Conservation (phyloP, 1,284 basidiomycete species). For the Clitocybe nebularis region DNA sequence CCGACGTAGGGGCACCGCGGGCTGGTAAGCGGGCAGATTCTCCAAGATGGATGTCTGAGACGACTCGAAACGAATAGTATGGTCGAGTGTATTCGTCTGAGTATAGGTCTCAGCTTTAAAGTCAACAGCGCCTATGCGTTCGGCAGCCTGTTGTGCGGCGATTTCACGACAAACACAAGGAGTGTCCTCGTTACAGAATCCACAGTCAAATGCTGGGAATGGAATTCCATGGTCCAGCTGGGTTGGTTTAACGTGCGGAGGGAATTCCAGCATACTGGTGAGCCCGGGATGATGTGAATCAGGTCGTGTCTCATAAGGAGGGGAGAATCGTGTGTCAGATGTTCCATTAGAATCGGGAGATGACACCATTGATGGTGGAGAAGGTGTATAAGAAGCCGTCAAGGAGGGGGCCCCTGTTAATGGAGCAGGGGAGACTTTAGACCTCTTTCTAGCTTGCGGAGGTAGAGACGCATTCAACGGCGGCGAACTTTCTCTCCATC, state of each 20-base stretch:
- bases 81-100: constrained; percentile 16
- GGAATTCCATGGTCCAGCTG: constrained; percentile 15
- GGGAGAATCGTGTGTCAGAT: constrained; percentile 43
- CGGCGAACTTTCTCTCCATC: constrained; percentile 49
- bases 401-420: constrained; percentile 23
- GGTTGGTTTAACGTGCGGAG: constrained; percentile 22
- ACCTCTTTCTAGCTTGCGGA: constrained; percentile 42
- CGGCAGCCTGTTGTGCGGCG: constrained; percentile 39
- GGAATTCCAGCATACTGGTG: constrained; percentile 25
- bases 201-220: constrained; percentile 48
- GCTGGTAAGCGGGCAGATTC: constrained; percentile 72
- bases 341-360: constrained; percentile 48
- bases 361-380: constrained; percentile 46
- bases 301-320: constrained; percentile 33
- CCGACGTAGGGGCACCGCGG: constrained; percentile 71
- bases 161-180: constrained; percentile 74
- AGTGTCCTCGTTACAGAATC: constrained; percentile 67
- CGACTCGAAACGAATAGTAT: constrained; percentile 24
- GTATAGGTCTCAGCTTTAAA: constrained; percentile 35
- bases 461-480: constrained; percentile 23
- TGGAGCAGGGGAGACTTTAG: constrained; percentile 29
- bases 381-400: constrained; percentile 26
- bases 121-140: constrained; percentile 18
- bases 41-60: constrained; percentile 56
- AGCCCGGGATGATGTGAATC: constrained; percentile 25